Conservation (phyloP, 73 alveolate species). For the Effrenium voratum region DNA sequence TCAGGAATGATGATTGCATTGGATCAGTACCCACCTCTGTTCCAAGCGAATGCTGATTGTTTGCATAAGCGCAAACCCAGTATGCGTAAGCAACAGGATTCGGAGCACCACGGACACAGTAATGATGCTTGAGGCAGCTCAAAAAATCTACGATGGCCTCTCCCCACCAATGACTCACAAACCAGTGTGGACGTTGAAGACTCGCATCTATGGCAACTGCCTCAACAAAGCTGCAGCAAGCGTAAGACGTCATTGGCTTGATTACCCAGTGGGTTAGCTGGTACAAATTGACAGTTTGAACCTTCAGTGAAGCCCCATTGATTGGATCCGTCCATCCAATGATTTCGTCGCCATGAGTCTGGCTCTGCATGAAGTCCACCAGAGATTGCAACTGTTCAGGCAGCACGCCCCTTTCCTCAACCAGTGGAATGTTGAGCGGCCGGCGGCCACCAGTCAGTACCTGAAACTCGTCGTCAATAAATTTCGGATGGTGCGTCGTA, state of each 20-base stretch:
- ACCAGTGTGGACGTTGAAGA: slow-evolving; percentile 41
- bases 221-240: slow-evolving; percentile 63
- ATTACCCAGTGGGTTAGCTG: slow-evolving; percentile 1
- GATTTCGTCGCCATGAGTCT: no score
- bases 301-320: no score
- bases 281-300: slow-evolving; percentile 31
- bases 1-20: slow-evolving; percentile 9
- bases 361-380: no score
- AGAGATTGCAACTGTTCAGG: no score
- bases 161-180: slow-evolving; percentile 29
- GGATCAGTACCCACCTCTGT: not conserved
- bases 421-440: no score
- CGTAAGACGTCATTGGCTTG: not conserved
- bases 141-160: slow-evolving; percentile 16
- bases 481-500: no score
- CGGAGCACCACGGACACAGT: not conserved
- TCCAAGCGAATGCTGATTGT: slow-evolving; percentile 33
- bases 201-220: not conserved
- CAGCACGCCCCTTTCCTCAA: no score
- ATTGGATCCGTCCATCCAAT: no score
- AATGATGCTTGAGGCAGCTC: slow-evolving; percentile 19
- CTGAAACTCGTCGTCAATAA: no score
- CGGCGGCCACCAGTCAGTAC: no score
- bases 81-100: not conserved
- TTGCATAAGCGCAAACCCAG: slow-evolving; percentile 84